Percentiles rank a stretch among this genome's conserved stretches.
Conservation (phyloP, 768 basidiomycete species). For the Lentinula raphanica region DNA sequence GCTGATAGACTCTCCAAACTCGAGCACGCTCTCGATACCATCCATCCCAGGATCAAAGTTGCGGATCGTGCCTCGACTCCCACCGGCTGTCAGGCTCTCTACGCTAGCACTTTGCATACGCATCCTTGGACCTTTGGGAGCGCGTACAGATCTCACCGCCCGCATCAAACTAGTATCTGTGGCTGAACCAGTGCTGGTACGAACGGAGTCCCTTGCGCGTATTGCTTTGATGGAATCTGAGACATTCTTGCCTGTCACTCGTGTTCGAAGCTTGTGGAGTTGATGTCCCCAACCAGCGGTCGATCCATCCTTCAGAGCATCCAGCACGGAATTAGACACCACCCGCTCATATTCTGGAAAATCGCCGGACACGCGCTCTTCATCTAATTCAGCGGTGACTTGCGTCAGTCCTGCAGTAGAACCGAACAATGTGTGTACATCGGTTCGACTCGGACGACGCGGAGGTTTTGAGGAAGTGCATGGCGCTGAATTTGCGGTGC, state of each 20-base stretch:
- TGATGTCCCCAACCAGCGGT: not conserved
- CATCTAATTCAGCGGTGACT: not conserved
- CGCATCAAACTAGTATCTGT: not conserved
- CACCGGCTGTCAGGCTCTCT: not conserved
- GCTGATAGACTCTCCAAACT: not conserved
- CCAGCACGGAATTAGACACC: not conserved
- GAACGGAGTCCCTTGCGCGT: not conserved
- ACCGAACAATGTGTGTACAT: not conserved
- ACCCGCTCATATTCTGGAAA: not conserved
- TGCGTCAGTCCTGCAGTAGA: not conserved
- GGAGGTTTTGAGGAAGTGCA: not conserved
- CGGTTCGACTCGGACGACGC: not conserved
- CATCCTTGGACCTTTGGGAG: not conserved
- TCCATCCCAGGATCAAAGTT: not conserved
- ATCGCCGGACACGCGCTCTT: not conserved
- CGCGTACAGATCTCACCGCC: not conserved
- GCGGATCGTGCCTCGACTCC: not conserved
- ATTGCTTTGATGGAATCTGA: slow-evolving; percentile 1
- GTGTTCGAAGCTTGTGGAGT: not conserved
- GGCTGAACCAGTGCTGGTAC: not conserved
- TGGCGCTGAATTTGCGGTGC: not conserved
- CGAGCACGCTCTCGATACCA: not conserved
- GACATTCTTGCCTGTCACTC: not conserved
- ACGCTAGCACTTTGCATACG: slow-evolving; percentile 3
- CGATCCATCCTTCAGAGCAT: not conserved